Conservation (phyloP, 192 early-diverging fungal genomes). For the Gaertneriomyces semiglobifer region DNA sequence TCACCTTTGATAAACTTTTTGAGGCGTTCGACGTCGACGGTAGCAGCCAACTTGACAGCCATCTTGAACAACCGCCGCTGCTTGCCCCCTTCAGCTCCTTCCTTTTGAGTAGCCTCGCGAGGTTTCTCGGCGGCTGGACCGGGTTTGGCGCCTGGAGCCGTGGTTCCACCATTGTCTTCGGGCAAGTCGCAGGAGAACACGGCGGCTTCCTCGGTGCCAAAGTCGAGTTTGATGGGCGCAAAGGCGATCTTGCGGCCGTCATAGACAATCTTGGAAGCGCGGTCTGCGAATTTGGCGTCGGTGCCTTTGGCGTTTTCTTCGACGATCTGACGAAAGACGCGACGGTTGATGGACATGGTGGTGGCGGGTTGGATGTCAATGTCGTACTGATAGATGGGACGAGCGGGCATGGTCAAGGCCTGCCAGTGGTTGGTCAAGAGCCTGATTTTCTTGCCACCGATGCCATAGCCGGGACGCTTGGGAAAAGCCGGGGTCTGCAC, state of each 20-base stretch:
- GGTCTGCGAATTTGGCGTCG: neutral
- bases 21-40: constrained; percentile 18
- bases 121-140: no score
- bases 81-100: no score
- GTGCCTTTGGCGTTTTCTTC: neutral
- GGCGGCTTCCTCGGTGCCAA: constrained; percentile 15
- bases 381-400: constrained; percentile 34
- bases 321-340: constrained; percentile 15
- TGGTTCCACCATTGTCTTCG: constrained; percentile 21
- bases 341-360: constrained; percentile 16
- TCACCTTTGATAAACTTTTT: constrained; percentile 20
- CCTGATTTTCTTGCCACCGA: constrained; percentile 15
- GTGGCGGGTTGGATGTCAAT: constrained; percentile 18
- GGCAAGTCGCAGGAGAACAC: neutral
- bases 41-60: constrained; percentile 21
- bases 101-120: no score
- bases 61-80: constrained; percentile 7
- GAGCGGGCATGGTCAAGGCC: constrained; percentile 13
- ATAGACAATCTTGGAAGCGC: constrained; percentile 7
- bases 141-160: neutral
- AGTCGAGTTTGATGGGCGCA: constrained; percentile 16
- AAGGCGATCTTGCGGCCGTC: constrained; percentile 32
- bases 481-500: constrained; percentile 21
- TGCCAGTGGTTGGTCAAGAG: constrained; percentile 32
- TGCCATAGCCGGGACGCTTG: constrained; percentile 29